These are phyloP conservation scores for Trebouxia gelatinosa DNA, from an alignment of 163 green algal species.

Conservation along the genomic window DNA sequence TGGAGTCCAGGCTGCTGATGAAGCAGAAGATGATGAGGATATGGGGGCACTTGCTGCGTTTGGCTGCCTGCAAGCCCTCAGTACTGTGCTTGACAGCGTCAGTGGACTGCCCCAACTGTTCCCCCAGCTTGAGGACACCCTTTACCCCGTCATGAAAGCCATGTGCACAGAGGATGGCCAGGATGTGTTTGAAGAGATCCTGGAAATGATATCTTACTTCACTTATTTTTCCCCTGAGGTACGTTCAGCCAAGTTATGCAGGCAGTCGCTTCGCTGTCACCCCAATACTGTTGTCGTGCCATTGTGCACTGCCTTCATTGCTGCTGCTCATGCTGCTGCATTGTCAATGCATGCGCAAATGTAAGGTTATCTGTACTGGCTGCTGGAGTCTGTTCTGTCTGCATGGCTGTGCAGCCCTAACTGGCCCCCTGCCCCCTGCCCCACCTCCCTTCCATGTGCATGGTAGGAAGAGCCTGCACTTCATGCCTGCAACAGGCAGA, in stretches of 20 bases:
- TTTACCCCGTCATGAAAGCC: constrained; percentile 71
- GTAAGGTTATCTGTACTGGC: too few relatives aligned
- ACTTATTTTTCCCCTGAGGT: constrained; percentile 75
- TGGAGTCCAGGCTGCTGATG: constrained; percentile 14
- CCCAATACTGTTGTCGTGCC: too few relatives aligned
- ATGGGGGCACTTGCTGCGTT: constrained; percentile 75
- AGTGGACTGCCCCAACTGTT: constrained; percentile 74
- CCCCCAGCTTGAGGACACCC: constrained; percentile 63
- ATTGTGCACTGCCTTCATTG: too few relatives aligned
- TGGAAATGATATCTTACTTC: constrained; percentile 84
- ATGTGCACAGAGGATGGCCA: constrained; percentile 76
- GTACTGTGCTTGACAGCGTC: constrained; percentile 88
- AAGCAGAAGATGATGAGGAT: constrained; percentile 43
- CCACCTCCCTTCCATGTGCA: too few relatives aligned
- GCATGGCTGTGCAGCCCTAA: not conserved
- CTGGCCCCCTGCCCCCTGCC: too few relatives aligned
- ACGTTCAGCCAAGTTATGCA: too few relatives aligned
- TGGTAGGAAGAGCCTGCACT: too few relatives aligned
- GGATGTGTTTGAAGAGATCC: constrained; percentile 86
- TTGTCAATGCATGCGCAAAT: not conserved
- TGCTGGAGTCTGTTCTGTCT: too few relatives aligned
- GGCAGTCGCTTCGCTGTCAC: too few relatives aligned
- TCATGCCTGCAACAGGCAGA: not conserved
- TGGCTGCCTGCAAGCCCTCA: constrained; percentile 85
- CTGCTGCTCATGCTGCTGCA: not conserved